Evolutionary conservation across 108 stramenopile genomes (phyloP).

Genomic region (Skeletonema marinoi): DNA sequence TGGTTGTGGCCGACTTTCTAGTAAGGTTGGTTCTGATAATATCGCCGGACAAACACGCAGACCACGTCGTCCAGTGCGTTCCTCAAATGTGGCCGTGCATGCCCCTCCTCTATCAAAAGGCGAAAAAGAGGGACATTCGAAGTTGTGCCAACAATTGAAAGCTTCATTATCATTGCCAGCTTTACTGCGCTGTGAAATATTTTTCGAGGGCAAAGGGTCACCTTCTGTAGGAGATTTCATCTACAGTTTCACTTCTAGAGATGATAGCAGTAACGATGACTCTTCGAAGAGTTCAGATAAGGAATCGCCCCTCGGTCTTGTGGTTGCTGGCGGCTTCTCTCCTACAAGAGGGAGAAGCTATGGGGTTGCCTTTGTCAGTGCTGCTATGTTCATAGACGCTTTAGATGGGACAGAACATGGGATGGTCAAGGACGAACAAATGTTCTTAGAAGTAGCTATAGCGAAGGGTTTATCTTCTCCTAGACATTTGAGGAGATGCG

Average conservation of each 20-base stretch:
- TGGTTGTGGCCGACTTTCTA: conserved; percentile 36
- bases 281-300: not conserved
- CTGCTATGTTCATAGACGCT: conserved; percentile 50
- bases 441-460: not conserved
- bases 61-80: conserved; percentile 41
- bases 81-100: conserved; percentile 18
- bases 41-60: conserved; percentile 25
- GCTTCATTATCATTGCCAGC: conserved; percentile 76
- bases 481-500: not conserved
- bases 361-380: conserved; percentile 74
- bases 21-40: not conserved
- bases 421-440: conserved; percentile 16
- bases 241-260: not conserved
- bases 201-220: conserved; percentile 58
- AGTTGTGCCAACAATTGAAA: conserved; percentile 41
- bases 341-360: conserved; percentile 61
- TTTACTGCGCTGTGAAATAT: conserved; percentile 62
- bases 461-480: not conserved
- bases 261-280: not conserved
- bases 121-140: conserved; percentile 28
- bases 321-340: conserved; percentile 65
- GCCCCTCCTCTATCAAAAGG: conserved; percentile 49
- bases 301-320: conserved; percentile 47
- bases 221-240: conserved; percentile 48
- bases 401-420: conserved; percentile 33